Evolutionary conservation across 2,329 filamentous ascomycete species (phyloP), one percentile per base, ranked within the genome.

Genomic region (Exophiala calicioides): DNA sequence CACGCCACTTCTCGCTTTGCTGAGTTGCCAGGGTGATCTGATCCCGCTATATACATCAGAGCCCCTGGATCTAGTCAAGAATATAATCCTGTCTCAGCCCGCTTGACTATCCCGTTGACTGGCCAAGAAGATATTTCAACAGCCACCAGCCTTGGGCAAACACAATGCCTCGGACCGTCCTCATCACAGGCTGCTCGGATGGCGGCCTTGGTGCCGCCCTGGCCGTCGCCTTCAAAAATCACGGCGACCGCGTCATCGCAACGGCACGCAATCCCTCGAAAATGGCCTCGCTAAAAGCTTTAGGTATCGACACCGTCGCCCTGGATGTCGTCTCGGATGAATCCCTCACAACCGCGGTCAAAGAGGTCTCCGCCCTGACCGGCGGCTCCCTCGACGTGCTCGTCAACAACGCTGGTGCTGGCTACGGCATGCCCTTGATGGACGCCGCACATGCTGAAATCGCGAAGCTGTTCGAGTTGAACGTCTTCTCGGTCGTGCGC

Each of bases 161-260:
- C 1, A 26, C 21, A 27, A 52, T 52, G 48, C 3, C 48, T 35
- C 50, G 53, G 18, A 56, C 51, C 8, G 38, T 59, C 20, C 45
- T 58, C 7, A 54, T 59, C 32, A 58, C 56, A 15, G 57, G 72
- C 32, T 74, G 76, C 59, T 74, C 70, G 1, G 73, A 77, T 5
- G 77, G 78, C 29, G 76, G 77, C 42, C 81, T 83, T 52, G 80
- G 80, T 20, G 73, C 82, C 58, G 73, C 74, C 12, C 69, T 84
- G 10, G 78, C 79, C 1, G 68, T 71, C 13, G 77, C 81, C 57
- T 83, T 83, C 59, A 70, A 79, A 45, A 64, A 59, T 19, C 53
- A 64, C 65, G 77, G 77, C 39, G 67, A 78, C 47, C 72, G 75
- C 18, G 80, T 84, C 43, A 74, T 83, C 44, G 78, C 77, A 23